Conservation (phyloP, 2,329 filamentous ascomycete genomes). For the Pseudogymnoascus sp. region DNA sequence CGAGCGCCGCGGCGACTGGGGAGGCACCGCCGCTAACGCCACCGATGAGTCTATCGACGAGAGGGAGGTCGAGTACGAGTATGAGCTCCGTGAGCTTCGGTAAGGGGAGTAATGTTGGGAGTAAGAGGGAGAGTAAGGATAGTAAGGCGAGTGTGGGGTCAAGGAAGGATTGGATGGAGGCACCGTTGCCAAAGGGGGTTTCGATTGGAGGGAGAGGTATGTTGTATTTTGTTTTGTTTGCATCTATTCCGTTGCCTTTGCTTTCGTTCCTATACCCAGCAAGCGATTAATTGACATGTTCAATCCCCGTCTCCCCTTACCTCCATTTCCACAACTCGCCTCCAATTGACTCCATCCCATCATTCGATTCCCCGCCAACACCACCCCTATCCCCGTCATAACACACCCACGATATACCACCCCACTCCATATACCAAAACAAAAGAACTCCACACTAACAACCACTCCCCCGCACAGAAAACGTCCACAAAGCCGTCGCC, state of each 20-base stretch:
- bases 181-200: neutral
- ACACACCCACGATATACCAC: neutral
- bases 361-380: neutral
- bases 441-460: neutral
- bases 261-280: neutral
- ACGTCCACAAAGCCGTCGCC: neutral
- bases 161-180: neutral
- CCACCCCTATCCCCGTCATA: neutral
- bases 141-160: neutral
- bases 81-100: neutral
- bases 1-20: neutral
- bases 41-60: neutral
- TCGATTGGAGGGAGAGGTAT: neutral
- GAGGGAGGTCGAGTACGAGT: neutral
- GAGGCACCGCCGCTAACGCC: neutral
- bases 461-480: neutral
- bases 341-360: neutral
- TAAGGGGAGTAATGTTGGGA: neutral
- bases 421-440: neutral
- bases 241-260: neutral
- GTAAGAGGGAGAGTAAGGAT: neutral
- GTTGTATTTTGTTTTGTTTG: neutral
- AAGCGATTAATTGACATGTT: neutral
- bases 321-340: neutral
- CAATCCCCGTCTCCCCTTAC: neutral